Percentiles rank a stretch among this genome's conserved stretches.
phyloP scores from a whole-genome alignment of 176 grass and related monocot genomes.

The Oryza longistaminata region DNA sequence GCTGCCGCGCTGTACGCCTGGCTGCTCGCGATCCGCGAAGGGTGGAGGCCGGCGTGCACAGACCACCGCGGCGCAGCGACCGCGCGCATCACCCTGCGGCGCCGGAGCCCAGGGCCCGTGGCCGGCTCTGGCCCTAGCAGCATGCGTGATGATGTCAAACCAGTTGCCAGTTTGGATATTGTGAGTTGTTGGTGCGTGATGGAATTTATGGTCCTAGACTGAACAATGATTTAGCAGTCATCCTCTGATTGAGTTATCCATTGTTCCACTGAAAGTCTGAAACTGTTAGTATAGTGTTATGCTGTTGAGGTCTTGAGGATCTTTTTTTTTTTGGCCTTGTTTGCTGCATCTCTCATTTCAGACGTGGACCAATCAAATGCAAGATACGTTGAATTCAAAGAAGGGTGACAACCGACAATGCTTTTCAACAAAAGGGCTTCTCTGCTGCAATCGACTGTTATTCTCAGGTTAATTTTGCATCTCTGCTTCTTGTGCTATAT shows the following conservation, averaged over 20 bases:
- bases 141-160: no score
- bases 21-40: no score
- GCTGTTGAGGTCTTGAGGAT: conserved; percentile 1
- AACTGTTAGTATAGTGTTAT: conserved; percentile 22
- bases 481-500: not conserved
- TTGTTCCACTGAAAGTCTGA: conserved; percentile 19
- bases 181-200: no score
- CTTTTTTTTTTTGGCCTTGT: not conserved
- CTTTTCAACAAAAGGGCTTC: conserved; percentile 92
- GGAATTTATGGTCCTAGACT: not conserved
- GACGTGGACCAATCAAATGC: conserved; percentile 99
- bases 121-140: no score
- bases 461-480: conserved; percentile 63
- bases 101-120: no score
- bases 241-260: not conserved
- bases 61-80: no score
- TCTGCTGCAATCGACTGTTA: conserved; percentile 83
- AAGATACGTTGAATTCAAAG: conserved; percentile 94
- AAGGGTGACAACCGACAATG: conserved; percentile 74
- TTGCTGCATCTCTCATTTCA: conserved; percentile 83
- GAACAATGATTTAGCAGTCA: not conserved
- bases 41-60: no score
- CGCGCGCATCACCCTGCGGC: no score
- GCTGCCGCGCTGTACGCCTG: no score
- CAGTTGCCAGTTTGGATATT: no score